Evolutionary conservation across 208 protist genomes (phyloP).

Genomic region (Crithidia expoeki): DNA sequence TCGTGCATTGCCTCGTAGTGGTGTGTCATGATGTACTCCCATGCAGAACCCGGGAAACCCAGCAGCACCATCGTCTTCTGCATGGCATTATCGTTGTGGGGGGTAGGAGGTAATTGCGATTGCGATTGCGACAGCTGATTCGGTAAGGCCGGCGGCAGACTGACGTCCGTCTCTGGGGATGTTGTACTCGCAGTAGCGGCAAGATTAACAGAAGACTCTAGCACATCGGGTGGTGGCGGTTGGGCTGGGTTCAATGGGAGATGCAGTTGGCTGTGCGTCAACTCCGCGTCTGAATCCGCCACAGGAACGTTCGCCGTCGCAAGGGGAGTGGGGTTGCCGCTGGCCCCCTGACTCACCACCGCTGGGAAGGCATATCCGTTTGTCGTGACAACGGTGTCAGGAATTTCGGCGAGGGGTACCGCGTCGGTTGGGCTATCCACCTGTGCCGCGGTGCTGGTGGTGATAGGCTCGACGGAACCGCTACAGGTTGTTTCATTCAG

Average conservation of each 20-base stretch:
- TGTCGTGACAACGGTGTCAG: not conserved
- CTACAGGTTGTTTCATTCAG: not conserved
- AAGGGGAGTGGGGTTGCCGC: not conserved
- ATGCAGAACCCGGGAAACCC: conserved; percentile 32
- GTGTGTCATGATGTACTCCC: conserved; percentile 34
- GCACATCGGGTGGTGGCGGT: not conserved
- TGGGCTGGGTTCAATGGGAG: not conserved
- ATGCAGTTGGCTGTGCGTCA: not conserved
- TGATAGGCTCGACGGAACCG: not conserved
- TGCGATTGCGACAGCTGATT: not conserved
- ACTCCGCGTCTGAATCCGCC: not conserved
- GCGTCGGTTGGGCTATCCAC: not conserved
- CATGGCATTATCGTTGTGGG: conserved; percentile 22
- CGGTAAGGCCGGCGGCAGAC: not conserved
- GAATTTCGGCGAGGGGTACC: not conserved
- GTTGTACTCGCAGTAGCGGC: not conserved
- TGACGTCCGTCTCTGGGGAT: not conserved
- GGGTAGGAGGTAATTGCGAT: not conserved
- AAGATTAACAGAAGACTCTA: no score
- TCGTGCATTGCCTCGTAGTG: conserved; percentile 40
- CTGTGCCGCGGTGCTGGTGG: conserved; percentile 1
- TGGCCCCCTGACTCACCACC: not conserved
- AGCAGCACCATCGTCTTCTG: conserved; percentile 37
- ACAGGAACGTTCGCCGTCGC: not conserved
- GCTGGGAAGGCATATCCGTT: not conserved